phyloP scores from a whole-genome alignment of 345 rosid genomes.

The Carallia brachiata region DNA sequence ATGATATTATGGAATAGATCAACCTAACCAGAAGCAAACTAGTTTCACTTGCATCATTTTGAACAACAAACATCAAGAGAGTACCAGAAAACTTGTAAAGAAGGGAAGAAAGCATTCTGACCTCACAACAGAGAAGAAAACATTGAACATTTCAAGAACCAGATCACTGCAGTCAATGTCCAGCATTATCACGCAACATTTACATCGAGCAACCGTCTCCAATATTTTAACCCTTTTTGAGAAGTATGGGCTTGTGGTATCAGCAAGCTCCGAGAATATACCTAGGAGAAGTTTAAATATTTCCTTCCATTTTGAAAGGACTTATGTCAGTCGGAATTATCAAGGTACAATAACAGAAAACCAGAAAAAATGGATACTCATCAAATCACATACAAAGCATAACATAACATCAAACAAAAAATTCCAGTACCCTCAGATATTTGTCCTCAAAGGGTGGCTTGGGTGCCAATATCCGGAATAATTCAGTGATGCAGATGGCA shows the following conservation, averaged over 20 bases:
- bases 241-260: conserved; percentile 67
- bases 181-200: conserved; percentile 77
- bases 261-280: conserved; percentile 65
- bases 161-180: conserved; percentile 66
- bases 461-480: conserved; percentile 80
- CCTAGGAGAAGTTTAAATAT: conserved; percentile 60
- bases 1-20: neutral
- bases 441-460: conserved; percentile 68
- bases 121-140: conserved; percentile 81
- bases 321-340: neutral
- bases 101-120: conserved; percentile 25
- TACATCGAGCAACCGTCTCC: conserved; percentile 73
- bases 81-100: neutral
- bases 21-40: neutral
- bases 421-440: conserved; percentile 52
- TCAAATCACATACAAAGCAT: conserved; percentile 28
- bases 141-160: conserved; percentile 68
- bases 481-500: conserved; percentile 66
- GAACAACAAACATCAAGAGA: neutral
- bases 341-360: neutral
- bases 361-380: neutral
- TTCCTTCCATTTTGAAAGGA: conserved; percentile 46
- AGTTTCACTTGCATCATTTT: neutral
- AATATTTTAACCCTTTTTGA: conserved; percentile 75
- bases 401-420: conserved; percentile 43